phyloP scores from a whole-genome alignment of 805 yeast genomes.

The Jamesozyma gamospora region DNA sequence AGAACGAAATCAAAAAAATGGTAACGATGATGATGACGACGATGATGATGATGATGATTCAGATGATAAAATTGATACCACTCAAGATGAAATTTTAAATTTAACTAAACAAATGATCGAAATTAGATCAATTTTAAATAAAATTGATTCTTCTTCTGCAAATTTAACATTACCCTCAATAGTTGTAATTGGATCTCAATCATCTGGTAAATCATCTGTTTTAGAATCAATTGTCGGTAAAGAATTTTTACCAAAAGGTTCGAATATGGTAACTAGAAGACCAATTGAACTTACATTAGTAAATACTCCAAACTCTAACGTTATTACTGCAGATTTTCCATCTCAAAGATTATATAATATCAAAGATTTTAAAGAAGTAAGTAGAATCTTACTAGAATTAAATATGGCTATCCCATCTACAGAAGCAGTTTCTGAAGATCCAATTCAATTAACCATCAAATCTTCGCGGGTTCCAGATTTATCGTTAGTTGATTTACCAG shows the following conservation, averaged over 20 bases:
- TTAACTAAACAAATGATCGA: slow-evolving; percentile 96
- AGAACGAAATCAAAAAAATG: slow-evolving; percentile 25
- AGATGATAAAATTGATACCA: slow-evolving; percentile 43
- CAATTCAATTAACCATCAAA: slow-evolving; percentile 82
- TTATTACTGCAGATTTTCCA: slow-evolving; percentile 90
- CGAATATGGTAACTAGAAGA: slow-evolving; percentile 95
- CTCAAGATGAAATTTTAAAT: slow-evolving; percentile 75
- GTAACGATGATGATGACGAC: slow-evolving; percentile 30
- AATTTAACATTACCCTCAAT: slow-evolving; percentile 82
- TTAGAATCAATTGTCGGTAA: slow-evolving; percentile 96
- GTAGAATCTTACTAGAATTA: slow-evolving; percentile 72
- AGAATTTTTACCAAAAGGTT: slow-evolving; percentile 93
- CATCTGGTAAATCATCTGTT: slow-evolving; percentile 94
- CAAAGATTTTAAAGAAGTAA: slow-evolving; percentile 84
- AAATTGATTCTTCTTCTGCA: slow-evolving; percentile 62
- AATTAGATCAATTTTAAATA: slow-evolving; percentile 67
- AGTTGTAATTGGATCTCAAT: slow-evolving; percentile 95
- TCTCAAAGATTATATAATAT: slow-evolving; percentile 71
- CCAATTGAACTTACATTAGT: slow-evolving; percentile 92
- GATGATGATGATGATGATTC: slow-evolving; percentile 40
- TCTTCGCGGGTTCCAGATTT: slow-evolving; percentile 89
- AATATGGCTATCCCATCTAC: slow-evolving; percentile 84
- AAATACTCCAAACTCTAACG: slow-evolving; percentile 70
- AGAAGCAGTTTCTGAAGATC: slow-evolving; percentile 86
- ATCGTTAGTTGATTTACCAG: slow-evolving; percentile 91